phyloP scores from a whole-genome alignment of 2,329 filamentous ascomycete species.

The Stachybotrys chlorohalonatus region DNA sequence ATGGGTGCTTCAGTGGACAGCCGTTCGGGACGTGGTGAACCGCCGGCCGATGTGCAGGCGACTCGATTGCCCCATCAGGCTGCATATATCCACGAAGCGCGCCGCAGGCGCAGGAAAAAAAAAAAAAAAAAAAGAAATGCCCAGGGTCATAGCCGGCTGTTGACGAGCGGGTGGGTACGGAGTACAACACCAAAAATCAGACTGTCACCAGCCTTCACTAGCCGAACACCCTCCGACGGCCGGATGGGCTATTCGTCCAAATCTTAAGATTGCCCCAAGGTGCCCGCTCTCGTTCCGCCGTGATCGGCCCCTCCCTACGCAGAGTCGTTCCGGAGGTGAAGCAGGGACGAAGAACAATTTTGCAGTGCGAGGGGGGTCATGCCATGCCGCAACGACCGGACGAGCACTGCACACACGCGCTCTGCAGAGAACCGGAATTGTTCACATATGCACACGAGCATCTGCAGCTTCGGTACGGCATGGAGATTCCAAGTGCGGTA shows the following conservation, averaged over 20 bases:
- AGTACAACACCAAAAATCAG: background rate
- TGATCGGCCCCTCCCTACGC: background rate
- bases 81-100: background rate
- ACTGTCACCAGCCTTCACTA: background rate
- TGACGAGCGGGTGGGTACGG: background rate
- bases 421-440: no score
- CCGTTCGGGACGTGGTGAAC: background rate
- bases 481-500: no score
- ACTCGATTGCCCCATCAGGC: background rate
- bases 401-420: no score
- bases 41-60: background rate
- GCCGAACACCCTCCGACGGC: background rate
- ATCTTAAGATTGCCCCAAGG: no score
- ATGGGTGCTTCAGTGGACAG: background rate
- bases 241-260: background rate
- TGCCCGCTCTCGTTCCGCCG: background rate
- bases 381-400: no score
- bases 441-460: no score
- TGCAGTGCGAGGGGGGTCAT: no score
- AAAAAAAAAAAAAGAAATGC: background rate
- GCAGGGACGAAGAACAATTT: no score
- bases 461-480: no score
- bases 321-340: no score
- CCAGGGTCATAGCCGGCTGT: background rate
- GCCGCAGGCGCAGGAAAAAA: background rate